These are phyloP conservation scores for Trametes cubensis DNA, from an alignment of 768 basidiomycete genomes.

Conservation along the genomic window DNA sequence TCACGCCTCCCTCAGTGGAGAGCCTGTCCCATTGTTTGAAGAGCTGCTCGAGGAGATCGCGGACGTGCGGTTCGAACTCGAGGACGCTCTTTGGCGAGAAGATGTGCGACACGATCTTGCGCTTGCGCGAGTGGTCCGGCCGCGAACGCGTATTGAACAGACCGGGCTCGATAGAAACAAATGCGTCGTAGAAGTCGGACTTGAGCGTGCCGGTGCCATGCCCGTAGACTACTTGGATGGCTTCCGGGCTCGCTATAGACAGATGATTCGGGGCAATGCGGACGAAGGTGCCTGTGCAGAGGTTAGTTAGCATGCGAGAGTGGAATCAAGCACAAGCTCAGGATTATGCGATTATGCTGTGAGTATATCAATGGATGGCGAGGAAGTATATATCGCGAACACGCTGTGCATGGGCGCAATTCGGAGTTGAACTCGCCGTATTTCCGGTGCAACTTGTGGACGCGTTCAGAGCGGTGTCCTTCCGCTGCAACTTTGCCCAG, in stretches of 20 bases:
- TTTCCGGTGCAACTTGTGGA: constrained; percentile 73
- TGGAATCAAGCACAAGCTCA: too few species aligned
- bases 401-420: too few species aligned
- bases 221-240: constrained; percentile 74
- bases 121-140: constrained; percentile 80
- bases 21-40: constrained; percentile 78
- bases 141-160: constrained; percentile 82
- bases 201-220: constrained; percentile 86
- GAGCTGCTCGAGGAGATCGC: constrained; percentile 59
- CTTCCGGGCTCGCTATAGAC: constrained; percentile 66
- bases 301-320: neutral
- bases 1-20: constrained; percentile 52
- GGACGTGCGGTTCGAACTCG: constrained; percentile 87
- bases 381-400: too few species aligned
- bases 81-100: constrained; percentile 84
- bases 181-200: constrained; percentile 52
- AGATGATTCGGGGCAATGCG: constrained; percentile 50
- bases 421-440: constrained; percentile 53
- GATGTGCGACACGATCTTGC: constrained; percentile 88
- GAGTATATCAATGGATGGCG: too few species aligned
- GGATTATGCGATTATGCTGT: too few species aligned
- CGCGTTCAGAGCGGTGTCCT: constrained; percentile 76
- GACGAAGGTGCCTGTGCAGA: constrained; percentile 40
- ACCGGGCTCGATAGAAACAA: constrained; percentile 48
- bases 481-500: constrained; percentile 61